Evolutionary conservation across 2,329 filamentous ascomycete species (phyloP), one percentile per base, ranked within the genome.

Genomic region (Botrytis deweyae): DNA sequence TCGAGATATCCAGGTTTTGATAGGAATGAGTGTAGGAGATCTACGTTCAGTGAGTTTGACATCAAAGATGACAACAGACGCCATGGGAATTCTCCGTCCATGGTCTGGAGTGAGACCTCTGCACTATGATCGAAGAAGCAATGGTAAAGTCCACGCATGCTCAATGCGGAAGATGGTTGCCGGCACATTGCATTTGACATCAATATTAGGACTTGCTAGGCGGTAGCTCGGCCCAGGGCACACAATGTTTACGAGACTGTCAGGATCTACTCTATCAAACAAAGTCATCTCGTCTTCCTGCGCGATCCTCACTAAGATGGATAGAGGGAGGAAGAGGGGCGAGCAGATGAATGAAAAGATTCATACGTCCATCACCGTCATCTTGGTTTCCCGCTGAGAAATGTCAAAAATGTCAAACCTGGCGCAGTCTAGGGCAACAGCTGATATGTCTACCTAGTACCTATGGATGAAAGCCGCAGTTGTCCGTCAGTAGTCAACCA

Each of bases 401-500:
- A 63, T 42, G 64, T 69, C 49, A 52, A 73, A 69, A 69, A 69
- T 73, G 64, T 62, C 33, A 73, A 68, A 69, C 55, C 69, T 69
- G 42, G 64, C 58, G 71, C 64, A 69, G 71, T 38, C 22, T n/a
- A 62, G 64, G 33, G 71, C 42, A 73, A 55, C 71, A 73, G 71
- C 71, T 73, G 71, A 69, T 52, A 52, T 42, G 16, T 7, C 38
- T 61, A 16, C 33, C 52, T 29, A 29, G 29, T 1, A n/a, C n/a
- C n/a, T 44, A n/a, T 44, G 22, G n/a, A 49, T 22, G 64, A 55
- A 69, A 55, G 49, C 25, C 25, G 25, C 12, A 42, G 22, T 22
- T 46, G 62, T 22, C 22, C 46, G 38, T 38, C n/a, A 42, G 25
- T 25, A 9, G 36, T 58, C 18, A 25, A 36, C 40, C 71, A 68